Base-by-base conservation (phyloP, 345 rosid genomes). In the Sonneratia caseolaris region DNA sequence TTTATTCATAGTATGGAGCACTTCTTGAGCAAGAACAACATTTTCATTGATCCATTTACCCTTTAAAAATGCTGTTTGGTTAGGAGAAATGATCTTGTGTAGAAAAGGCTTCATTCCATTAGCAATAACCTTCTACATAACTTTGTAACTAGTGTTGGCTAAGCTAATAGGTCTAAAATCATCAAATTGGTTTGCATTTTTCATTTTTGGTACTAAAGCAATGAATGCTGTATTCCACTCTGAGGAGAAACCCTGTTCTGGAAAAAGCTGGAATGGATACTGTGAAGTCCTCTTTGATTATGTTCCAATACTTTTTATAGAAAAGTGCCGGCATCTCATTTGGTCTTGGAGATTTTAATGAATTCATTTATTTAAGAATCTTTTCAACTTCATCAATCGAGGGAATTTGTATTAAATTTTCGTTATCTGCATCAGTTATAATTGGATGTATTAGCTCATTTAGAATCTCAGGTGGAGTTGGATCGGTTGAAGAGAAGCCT, bases 361-460 rank as follows among this genome's bases (percentile, higher is more conserved):
- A 35, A 7, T 12, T 6, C 18, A 13, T 43, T 2, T 0, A 37
- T 21, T 47, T 2, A 7, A 43, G 37, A 11, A 18, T 0, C 0
- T 14, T 36, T 11, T 3, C 13, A 42, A 27, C 49, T 7, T 40
- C 42, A 14, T 3, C 40, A 16, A 22, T 12, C 6, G 1, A 1
- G 0, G 22, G 53, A 7, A 14, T 22, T 4, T 5, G 0, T 21
- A 14, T n/a, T 11, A 14, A 38, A 22, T 27, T 19, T 24, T 0
- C 3, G 57, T 45, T 24, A 2, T 47, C 38, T 47, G 24, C 43
- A 11, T 32, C 57, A 27, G 1, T 22, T 21, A 7, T 37, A 22
- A 69, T 9, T 2, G 15, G 43, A 4, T 40, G 43, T 4, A 40
- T 4, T 8, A 1, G 43, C 43, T 40, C 43, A 40, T 40, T 8